Evolutionary conservation across 1,139 yeast species (phyloP).

Genomic region (Blastobotrys arbuscula): DNA sequence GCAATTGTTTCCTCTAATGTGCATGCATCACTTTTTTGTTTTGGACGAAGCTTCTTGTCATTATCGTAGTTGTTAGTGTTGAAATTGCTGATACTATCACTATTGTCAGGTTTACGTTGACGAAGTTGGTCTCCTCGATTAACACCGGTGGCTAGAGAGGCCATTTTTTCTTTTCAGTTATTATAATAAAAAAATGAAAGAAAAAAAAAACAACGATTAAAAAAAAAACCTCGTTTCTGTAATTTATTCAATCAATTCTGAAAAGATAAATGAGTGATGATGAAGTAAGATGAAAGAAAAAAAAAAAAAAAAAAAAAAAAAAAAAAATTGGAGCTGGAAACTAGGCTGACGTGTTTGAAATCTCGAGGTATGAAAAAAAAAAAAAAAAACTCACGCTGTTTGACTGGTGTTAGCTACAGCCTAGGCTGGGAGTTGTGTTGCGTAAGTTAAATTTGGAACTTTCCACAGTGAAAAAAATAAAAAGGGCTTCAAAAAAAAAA

Average conservation of each 20-base stretch:
- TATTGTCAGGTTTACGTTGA: conserved; percentile 7
- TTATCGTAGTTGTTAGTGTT: not conserved
- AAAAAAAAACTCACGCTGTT: not conserved
- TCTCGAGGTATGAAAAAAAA: not conserved
- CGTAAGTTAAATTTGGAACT: not conserved
- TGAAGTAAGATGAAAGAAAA: not conserved
- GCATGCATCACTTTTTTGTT: conserved; percentile 11
- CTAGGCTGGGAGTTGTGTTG: not conserved
- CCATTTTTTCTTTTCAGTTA: not conserved
- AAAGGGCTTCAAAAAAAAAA: too few species aligned
- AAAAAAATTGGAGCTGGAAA: not conserved
- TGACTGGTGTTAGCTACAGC: not conserved
- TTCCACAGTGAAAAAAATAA: too few species aligned
- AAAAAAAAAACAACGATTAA: not conserved
- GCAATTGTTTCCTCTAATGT: conserved; percentile 44
- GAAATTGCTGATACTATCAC: not conserved
- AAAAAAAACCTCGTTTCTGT: too few species aligned
- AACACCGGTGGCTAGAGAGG: conserved; percentile 1
- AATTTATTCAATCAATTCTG: too few species aligned
- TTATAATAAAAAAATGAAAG: not conserved
- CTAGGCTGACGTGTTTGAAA: not conserved
- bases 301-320: not conserved
- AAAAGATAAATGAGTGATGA: too few species aligned
- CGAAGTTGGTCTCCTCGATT: conserved; percentile 11
- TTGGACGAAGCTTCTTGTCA: not conserved